Conservation (phyloP, 1,284 basidiomycete species). For the Trametes polyzona region DNA sequence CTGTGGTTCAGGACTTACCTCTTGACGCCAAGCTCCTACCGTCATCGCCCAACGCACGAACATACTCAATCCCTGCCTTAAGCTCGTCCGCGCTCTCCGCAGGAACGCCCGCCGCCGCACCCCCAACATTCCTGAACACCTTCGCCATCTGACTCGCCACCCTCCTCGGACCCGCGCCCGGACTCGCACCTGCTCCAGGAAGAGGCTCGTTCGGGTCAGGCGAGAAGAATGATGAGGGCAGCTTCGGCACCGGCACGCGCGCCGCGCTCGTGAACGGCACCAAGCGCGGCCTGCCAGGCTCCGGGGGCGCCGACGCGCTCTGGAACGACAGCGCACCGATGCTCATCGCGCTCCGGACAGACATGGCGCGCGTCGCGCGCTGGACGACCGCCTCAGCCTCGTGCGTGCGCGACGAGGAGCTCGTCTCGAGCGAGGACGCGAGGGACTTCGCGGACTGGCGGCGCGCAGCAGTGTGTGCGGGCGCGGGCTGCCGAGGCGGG, state of each 20-base stretch:
- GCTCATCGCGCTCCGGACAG: constrained; percentile 48
- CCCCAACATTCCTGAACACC: constrained; percentile 44
- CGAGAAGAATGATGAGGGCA: constrained; percentile 37
- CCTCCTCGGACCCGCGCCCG: constrained; percentile 37
- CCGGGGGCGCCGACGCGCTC: constrained; percentile 27
- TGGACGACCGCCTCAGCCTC: constrained; percentile 53
- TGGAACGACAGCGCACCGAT: constrained; percentile 41
- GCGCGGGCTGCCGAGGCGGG: constrained; percentile 41
- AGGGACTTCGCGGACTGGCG: constrained; percentile 27
- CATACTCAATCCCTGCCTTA: constrained; percentile 68
- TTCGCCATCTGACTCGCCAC: constrained; percentile 70
- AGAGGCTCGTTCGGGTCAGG: constrained; percentile 23
- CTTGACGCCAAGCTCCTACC: constrained; percentile 16
- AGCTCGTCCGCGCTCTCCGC: constrained; percentile 58
- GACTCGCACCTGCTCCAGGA: constrained; percentile 23
- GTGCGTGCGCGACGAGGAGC: constrained; percentile 36
- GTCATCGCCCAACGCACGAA: constrained; percentile 63
- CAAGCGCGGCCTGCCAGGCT: constrained; percentile 55
- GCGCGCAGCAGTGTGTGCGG: constrained; percentile 16
- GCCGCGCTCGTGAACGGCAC: constrained; percentile 74
- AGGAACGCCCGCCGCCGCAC: constrained; percentile 40
- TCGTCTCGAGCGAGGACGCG: constrained; percentile 36
- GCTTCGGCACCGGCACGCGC: constrained; percentile 63
- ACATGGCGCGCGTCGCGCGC: constrained; percentile 50
- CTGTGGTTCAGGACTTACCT: constrained; percentile 13